Evolutionary conservation across 768 basidiomycete species (phyloP).

Genomic region (Imleria badia): DNA sequence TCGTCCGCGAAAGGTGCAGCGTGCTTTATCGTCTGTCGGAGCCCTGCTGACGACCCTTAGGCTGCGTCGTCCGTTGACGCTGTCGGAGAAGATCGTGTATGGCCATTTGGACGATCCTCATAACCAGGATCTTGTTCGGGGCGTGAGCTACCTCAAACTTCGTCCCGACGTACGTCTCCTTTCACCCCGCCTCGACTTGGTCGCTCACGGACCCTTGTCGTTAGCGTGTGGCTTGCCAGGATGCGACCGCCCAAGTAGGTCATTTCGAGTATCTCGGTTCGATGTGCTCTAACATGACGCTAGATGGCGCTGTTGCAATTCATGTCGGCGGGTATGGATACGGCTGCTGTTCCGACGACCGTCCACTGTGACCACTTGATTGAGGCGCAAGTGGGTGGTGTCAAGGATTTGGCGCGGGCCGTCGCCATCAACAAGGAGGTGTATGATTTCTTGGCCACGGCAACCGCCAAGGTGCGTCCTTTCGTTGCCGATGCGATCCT

Average conservation of each 20-base stretch:
- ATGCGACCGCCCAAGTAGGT: constrained; percentile 81
- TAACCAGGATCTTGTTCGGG: constrained; percentile 87
- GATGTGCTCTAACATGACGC: constrained; percentile 28
- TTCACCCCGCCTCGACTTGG: background rate
- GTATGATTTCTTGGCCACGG: constrained; percentile 98
- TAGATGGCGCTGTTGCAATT: constrained; percentile 99
- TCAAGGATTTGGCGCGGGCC: constrained; percentile 90
- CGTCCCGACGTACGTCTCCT: constrained; percentile 78
- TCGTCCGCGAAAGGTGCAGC: constrained; percentile 80
- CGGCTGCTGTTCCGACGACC: constrained; percentile 95
- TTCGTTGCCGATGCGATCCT: background rate
- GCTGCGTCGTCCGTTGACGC: constrained; percentile 84
- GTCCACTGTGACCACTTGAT: constrained; percentile 99
- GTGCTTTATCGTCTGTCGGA: background rate
- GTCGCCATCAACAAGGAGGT: constrained; percentile 96
- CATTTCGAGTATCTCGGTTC: constrained; percentile 15
- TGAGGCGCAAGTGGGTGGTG: constrained; percentile 93
- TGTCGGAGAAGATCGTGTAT: constrained; percentile 97
- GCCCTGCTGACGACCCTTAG: constrained; percentile 39
- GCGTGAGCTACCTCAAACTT: constrained; percentile 94
- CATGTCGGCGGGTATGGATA: constrained; percentile 99
- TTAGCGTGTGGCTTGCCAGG: constrained; percentile 87
- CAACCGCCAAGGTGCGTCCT: constrained; percentile 76
- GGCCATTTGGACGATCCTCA: constrained; percentile 96
- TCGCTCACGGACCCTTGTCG: constrained; percentile 4